Evolutionary conservation across 192 early-diverging fungal species (phyloP).

Genomic region (Coemansia sp.): DNA sequence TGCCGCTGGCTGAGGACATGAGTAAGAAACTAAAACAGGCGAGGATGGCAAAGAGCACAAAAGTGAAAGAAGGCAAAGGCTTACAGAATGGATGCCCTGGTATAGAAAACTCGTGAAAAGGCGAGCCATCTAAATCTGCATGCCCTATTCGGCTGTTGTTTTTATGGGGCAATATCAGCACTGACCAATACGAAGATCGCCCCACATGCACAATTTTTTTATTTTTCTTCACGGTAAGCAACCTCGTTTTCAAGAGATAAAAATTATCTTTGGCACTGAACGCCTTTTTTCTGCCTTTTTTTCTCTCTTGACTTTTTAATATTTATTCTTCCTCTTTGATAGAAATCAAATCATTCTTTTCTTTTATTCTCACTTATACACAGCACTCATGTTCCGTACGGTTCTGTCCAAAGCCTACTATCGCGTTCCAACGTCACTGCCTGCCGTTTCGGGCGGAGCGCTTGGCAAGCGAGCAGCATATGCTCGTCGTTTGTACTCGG

Average conservation of each 20-base stretch:
- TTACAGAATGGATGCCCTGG: too few relatives aligned
- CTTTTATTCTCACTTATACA: background rate
- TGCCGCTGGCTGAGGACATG: slow-evolving; percentile 5
- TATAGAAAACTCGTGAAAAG: too few relatives aligned
- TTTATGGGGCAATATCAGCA: too few relatives aligned
- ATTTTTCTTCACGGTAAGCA: too few relatives aligned
- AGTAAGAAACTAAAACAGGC: background rate
- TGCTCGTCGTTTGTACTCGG: slow-evolving; percentile 40
- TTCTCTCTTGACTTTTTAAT: slow-evolving; percentile 6
- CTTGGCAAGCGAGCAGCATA: slow-evolving; percentile 1
- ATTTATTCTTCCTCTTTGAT: background rate
- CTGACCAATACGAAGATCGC: too few relatives aligned
- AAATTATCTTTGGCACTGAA: background rate
- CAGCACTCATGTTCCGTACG: slow-evolving; percentile 32
- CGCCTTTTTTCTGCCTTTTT: background rate
- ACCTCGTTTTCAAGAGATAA: background rate
- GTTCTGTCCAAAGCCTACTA: slow-evolving; percentile 29
- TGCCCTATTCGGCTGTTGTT: too few relatives aligned
- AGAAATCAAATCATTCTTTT: background rate
- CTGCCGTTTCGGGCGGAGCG: background rate
- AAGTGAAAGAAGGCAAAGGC: background rate
- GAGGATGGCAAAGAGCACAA: background rate
- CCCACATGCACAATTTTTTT: too few relatives aligned
- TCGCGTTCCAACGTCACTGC: slow-evolving; percentile 14
- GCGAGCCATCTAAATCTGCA: too few relatives aligned